phyloP scores from a whole-genome alignment of 192 early-diverging fungal species.

The Obelidium mucronatum region DNA sequence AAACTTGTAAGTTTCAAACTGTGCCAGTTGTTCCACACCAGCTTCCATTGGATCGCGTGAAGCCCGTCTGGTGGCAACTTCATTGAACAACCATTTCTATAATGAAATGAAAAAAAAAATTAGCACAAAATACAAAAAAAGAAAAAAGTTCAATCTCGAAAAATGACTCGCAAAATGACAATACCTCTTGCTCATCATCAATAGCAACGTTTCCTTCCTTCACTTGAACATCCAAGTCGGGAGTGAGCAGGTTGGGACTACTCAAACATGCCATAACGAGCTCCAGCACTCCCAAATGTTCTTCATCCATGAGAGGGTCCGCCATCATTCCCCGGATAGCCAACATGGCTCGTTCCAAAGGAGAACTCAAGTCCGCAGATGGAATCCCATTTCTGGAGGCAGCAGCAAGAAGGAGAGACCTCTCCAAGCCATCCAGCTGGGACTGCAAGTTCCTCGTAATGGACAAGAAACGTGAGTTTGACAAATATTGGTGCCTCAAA shows the following conservation, averaged over 20 bases:
- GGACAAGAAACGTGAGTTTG: constrained; percentile 51
- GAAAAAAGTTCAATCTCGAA: not conserved
- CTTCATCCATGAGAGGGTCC: constrained; percentile 38
- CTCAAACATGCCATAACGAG: constrained; percentile 57
- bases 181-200: constrained; percentile 59
- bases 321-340: constrained; percentile 53
- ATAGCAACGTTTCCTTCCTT: constrained; percentile 58
- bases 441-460: constrained; percentile 55
- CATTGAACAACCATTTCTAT: constrained; percentile 62
- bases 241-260: constrained; percentile 56
- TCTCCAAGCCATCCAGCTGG: constrained; percentile 57
- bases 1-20: constrained; percentile 35
- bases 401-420: constrained; percentile 32
- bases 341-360: constrained; percentile 61
- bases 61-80: constrained; percentile 45
- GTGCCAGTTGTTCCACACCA: constrained; percentile 25
- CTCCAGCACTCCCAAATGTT: constrained; percentile 51
- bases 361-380: constrained; percentile 60
- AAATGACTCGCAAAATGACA: constrained; percentile 1
- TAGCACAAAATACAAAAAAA: not conserved
- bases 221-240: constrained; percentile 61
- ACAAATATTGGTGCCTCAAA: constrained; percentile 55
- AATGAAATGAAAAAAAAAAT: constrained; percentile 15
- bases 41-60: constrained; percentile 1
- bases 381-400: constrained; percentile 39